These are phyloP conservation scores for Perkinsus marinus DNA, from an alignment of 169 alveolate genomes.

Conservation along the genomic window DNA sequence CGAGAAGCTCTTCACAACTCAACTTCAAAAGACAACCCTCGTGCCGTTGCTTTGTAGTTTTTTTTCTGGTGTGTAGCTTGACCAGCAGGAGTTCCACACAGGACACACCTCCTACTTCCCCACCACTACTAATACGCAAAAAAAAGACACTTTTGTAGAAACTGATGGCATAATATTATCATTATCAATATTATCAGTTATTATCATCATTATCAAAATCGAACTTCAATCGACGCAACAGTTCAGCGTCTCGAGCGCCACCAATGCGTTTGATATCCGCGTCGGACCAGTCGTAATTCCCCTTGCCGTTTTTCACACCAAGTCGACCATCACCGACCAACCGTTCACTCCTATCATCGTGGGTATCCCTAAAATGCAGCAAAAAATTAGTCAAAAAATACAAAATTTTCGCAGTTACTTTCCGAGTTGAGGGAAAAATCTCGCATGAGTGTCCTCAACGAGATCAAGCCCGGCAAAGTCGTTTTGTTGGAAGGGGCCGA, in stretches of 20 bases:
- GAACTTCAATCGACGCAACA: neutral
- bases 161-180: neutral
- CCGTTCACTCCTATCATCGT: neutral
- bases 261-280: neutral
- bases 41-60: too few relatives aligned
- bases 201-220: neutral
- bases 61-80: too few relatives aligned
- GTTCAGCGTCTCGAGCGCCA: neutral
- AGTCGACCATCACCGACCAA: neutral
- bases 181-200: neutral
- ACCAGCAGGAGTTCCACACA: too few relatives aligned
- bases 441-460: neutral
- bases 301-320: neutral
- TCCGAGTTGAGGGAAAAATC: neutral
- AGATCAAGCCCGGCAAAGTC: neutral
- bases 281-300: neutral
- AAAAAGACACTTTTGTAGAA: neutral
- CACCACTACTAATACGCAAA: neutral
- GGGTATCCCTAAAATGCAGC: neutral
- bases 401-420: neutral
- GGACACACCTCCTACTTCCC: too few relatives aligned
- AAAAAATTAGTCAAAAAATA: neutral
- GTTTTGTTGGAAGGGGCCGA: conserved; percentile 1
- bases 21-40: too few relatives aligned
- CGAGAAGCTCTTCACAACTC: too few relatives aligned